phyloP scores from a whole-genome alignment of 768 basidiomycete species.

The Boletus barrowsii region DNA sequence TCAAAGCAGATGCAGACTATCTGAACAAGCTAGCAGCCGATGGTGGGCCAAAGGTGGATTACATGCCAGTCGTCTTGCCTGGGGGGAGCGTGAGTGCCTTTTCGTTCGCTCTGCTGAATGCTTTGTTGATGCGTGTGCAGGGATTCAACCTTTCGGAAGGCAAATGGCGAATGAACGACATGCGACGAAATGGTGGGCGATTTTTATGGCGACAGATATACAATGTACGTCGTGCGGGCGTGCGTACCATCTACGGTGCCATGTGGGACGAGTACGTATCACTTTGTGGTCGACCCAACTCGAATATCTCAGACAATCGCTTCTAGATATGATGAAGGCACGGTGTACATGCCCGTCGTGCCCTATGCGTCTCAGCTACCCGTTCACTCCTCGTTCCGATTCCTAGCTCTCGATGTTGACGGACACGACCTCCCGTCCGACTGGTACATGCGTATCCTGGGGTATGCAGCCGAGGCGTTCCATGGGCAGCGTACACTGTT shows the following conservation, averaged over 20 bases:
- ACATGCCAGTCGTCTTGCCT: slow-evolving; percentile 80
- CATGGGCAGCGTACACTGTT: slow-evolving; percentile 60
- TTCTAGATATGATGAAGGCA: slow-evolving; percentile 78
- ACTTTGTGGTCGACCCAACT: not conserved
- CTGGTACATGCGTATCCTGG: slow-evolving; percentile 83
- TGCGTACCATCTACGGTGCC: slow-evolving; percentile 69
- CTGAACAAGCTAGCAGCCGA: slow-evolving; percentile 49
- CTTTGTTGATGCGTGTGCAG: slow-evolving; percentile 30
- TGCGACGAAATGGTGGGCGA: slow-evolving; percentile 66
- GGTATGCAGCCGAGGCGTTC: slow-evolving; percentile 66
- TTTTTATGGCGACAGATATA: slow-evolving; percentile 80
- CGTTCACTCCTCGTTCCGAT: slow-evolving; percentile 51
- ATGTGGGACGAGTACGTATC: slow-evolving; percentile 82
- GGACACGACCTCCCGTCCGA: slow-evolving; percentile 75
- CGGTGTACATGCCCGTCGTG: slow-evolving; percentile 72
- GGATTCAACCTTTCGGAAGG: slow-evolving; percentile 71
- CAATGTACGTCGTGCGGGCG: slow-evolving; percentile 61
- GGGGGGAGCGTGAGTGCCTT: slow-evolving; percentile 70
- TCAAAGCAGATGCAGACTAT: slow-evolving; percentile 62
- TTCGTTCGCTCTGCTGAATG: too few species aligned
- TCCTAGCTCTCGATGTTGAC: slow-evolving; percentile 76
- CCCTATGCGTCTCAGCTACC: slow-evolving; percentile 58
- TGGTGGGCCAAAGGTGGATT: slow-evolving; percentile 58
- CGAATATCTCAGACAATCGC: slow-evolving; percentile 2
- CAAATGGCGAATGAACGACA: slow-evolving; percentile 69